These are phyloP conservation scores for Schizosaccharomyces versatilis DNA, from an alignment of 1,139 yeast genomes.

Conservation along the genomic window DNA sequence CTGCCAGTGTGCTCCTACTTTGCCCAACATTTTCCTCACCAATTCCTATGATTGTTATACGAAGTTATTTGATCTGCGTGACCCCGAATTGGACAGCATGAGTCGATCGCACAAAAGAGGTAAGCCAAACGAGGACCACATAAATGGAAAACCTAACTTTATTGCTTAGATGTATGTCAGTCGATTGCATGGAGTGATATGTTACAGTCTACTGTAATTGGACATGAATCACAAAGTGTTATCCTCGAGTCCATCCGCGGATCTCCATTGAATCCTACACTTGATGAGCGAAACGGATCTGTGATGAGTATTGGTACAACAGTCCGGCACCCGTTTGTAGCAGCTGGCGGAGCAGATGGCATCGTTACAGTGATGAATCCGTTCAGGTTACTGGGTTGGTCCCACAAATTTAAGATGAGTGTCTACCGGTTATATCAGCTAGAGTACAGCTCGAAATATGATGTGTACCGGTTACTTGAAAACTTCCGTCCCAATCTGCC, in stretches of 20 bases:
- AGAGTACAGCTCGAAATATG: conserved; percentile 1
- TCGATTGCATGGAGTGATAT: not conserved
- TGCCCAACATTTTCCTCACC: not conserved
- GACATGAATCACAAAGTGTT: not conserved
- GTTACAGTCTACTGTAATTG: not conserved
- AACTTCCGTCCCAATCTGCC: conserved; percentile 3
- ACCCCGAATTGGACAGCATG: not conserved
- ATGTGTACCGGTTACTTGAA: not conserved
- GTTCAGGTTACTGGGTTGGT: not conserved
- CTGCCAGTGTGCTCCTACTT: not conserved
- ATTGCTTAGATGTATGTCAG: not conserved
- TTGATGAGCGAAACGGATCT: not conserved
- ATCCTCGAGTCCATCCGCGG: not conserved
- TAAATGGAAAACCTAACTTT: not conserved
- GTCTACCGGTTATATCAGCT: conserved; percentile 4
- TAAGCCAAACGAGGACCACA: not conserved
- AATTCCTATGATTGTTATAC: not conserved
- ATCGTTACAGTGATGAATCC: not conserved
- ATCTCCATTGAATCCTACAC: not conserved
- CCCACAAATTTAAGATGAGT: conserved; percentile 1
- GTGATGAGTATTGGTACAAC: not conserved
- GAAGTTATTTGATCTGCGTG: not conserved
- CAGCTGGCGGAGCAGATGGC: not conserved
- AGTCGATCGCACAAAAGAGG: not conserved
- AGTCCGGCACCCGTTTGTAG: not conserved